Base-by-base conservation (phyloP, 257 asterid genomes). In the Przewalskia tangutica region DNA sequence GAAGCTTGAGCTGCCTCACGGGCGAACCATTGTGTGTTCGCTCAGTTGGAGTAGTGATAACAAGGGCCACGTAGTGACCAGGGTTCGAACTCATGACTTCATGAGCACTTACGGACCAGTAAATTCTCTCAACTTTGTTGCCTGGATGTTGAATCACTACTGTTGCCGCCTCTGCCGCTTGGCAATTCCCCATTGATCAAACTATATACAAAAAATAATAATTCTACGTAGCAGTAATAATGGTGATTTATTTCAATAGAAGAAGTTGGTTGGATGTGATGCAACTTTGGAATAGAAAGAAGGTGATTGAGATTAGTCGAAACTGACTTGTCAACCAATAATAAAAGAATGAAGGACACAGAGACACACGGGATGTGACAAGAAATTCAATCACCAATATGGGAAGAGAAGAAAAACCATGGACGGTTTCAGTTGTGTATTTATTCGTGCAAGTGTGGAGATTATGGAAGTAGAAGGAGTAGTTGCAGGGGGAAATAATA, bases 131-230 rank as follows among this genome's bases (percentile, higher is more conserved):
- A 17, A 93, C 93, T 85, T 84, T 91, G 81, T 83, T 86, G 16
- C 88, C 87, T 53, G 97, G 94, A 65, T 91, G 97, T 32, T 90
- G 93, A 71, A 95, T 88, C 85, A 92, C 86, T 88, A 92, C 97
- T 77, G 97, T 87, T 63, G 97, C 98, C 81, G 92, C 95, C 88
- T 92, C 98, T 82, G 97, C 93, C 80, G 98, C 97, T 85, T 94
- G 97, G 85, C 98, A 94, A 80, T 94, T 94, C 83, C 98, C 98
- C 98, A 93, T 51, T 70, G 20, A 65, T 17, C 70, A 23, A 70
- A 14, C 34, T 70, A 12, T 12, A 20, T 50, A 46, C 58, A 20
- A 23, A 71, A 1, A 18, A 56, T 7, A 18, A 38, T 40, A 27
- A 27, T 78, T 23, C 3, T 7, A 18, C 6, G 20, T 68, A 10